Conservation (phyloP, 441 rosid species). For the Cnidoscolus chayamansa region DNA sequence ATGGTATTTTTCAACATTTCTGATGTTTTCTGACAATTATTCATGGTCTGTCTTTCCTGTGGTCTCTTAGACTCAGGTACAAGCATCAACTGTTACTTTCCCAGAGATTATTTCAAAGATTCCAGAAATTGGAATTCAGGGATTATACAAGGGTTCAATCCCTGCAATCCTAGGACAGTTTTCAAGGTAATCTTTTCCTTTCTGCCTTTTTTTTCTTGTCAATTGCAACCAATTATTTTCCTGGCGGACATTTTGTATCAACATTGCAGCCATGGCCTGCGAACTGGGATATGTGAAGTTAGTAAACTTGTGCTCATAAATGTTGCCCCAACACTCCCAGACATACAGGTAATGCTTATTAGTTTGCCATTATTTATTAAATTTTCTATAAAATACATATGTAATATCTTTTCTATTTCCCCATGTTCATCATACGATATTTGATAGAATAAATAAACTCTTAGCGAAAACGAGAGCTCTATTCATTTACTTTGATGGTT, state of each 20-base stretch:
- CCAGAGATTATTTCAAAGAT: slow-evolving; percentile 81
- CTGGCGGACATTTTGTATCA: slow-evolving; percentile 7
- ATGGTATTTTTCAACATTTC: not conserved
- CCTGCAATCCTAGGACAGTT: slow-evolving; percentile 97
- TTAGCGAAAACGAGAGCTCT: not conserved
- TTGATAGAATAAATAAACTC: not conserved
- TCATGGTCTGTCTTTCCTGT: slow-evolving; percentile 13
- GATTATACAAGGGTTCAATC: slow-evolving; percentile 83
- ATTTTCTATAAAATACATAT: not conserved
- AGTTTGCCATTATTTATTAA: not conserved
- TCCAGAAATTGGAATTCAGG: slow-evolving; percentile 88
- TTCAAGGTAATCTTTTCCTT: slow-evolving; percentile 62
- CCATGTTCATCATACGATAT: not conserved
- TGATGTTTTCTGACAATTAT: slow-evolving; percentile 13
- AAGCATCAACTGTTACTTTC: slow-evolving; percentile 81
- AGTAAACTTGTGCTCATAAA: slow-evolving; percentile 77
- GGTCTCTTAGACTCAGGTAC: slow-evolving; percentile 75
- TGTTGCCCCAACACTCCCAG: slow-evolving; percentile 85
- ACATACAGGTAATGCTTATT: slow-evolving; percentile 61
- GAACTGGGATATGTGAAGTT: slow-evolving; percentile 93
- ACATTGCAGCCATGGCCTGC: slow-evolving; percentile 79
- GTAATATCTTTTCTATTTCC: not conserved
- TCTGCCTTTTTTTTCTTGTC: slow-evolving; percentile 5
- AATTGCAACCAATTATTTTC: slow-evolving; percentile 9
- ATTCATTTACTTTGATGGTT: not conserved